phyloP scores from a whole-genome alignment of 2,329 filamentous ascomycete genomes.

The Aspergillus niger region DNA sequence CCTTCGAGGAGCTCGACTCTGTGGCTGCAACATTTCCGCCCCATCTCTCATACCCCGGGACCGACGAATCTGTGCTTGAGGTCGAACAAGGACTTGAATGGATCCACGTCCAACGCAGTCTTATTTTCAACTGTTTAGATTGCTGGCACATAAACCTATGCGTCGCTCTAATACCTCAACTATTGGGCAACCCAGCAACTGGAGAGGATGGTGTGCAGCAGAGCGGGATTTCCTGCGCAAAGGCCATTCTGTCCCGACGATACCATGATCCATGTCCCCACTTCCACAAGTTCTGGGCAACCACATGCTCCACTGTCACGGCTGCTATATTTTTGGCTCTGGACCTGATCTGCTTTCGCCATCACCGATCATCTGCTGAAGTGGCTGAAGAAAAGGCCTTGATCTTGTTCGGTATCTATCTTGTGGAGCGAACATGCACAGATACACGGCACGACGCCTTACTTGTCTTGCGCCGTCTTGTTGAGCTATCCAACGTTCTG shows the following conservation, averaged over 20 bases:
- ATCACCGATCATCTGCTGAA: not conserved
- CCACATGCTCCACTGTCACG: not conserved
- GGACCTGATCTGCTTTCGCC: slow-evolving; percentile 1
- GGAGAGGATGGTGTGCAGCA: not conserved
- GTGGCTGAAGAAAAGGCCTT: not conserved
- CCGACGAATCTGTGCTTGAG: not conserved
- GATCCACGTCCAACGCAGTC: not conserved
- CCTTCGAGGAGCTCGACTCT: not conserved
- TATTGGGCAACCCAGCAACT: not conserved
- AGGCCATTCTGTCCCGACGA: not conserved
- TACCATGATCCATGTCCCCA: slow-evolving; percentile 1
- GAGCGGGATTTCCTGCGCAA: not conserved
- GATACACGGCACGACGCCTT: slow-evolving; percentile 4
- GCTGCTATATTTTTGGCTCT: slow-evolving; percentile 5
- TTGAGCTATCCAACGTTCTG: not conserved
- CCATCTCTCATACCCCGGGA: not conserved
- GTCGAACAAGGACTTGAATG: not conserved
- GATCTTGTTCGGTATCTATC: not conserved
- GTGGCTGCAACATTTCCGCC: not conserved
- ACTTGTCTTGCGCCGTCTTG: not conserved
- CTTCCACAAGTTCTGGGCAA: slow-evolving; percentile 5
- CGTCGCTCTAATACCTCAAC: not conserved
- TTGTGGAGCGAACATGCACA: not conserved
- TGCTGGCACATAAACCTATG: slow-evolving; percentile 3
- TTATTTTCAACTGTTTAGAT: not conserved